A percentile compares a stretch with the other conserved stretches of the same genome.
Evolutionary conservation across 2,329 filamentous ascomycete species (phyloP).

Genomic region (Exophiala xenobiotica): DNA sequence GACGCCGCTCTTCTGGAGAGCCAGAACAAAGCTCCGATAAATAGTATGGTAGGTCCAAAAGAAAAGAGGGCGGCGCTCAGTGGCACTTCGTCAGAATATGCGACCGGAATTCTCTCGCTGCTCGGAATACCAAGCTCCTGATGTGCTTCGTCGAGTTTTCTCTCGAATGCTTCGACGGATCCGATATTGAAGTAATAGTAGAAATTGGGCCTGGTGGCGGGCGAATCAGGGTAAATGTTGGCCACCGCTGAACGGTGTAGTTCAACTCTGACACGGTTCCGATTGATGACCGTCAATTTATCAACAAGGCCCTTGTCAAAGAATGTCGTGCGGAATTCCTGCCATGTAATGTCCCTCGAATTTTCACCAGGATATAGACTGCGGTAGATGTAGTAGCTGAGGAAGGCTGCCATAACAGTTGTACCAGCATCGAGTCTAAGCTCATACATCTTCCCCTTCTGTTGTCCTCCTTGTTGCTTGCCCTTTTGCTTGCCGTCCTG

Average conservation of each 20-base stretch:
- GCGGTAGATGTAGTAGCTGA: constrained; percentile 63
- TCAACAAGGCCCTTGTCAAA: constrained; percentile 94
- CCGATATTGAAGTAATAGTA: constrained; percentile 95
- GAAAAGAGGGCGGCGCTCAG: constrained; percentile 71
- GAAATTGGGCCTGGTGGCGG: constrained; percentile 66
- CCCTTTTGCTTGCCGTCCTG: constrained; percentile 34
- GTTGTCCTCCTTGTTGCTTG: constrained; percentile 32
- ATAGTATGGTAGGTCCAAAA: constrained; percentile 82
- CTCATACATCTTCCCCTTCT: constrained; percentile 43
- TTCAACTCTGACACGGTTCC: constrained; percentile 74
- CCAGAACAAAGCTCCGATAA: constrained; percentile 81
- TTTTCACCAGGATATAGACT: constrained; percentile 66
- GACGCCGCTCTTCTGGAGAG: constrained; percentile 72
- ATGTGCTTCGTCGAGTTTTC: constrained; percentile 83
- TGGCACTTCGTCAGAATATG: constrained; percentile 74
- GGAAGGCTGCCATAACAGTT: constrained; percentile 57
- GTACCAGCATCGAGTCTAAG: constrained; percentile 57
- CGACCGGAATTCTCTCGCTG: constrained; percentile 88
- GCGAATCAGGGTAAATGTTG: constrained; percentile 72
- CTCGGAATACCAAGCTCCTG: constrained; percentile 80
- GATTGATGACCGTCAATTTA: constrained; percentile 79
- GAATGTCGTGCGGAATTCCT: constrained; percentile 91
- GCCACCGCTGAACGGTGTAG: constrained; percentile 73
- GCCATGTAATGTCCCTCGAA: constrained; percentile 87
- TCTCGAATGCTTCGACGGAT: constrained; percentile 89